Percentiles rank a stretch among this genome's conserved stretches.
Conservation (phyloP, 805 yeast genomes). For the Zygotorulaspora chibaensis region DNA sequence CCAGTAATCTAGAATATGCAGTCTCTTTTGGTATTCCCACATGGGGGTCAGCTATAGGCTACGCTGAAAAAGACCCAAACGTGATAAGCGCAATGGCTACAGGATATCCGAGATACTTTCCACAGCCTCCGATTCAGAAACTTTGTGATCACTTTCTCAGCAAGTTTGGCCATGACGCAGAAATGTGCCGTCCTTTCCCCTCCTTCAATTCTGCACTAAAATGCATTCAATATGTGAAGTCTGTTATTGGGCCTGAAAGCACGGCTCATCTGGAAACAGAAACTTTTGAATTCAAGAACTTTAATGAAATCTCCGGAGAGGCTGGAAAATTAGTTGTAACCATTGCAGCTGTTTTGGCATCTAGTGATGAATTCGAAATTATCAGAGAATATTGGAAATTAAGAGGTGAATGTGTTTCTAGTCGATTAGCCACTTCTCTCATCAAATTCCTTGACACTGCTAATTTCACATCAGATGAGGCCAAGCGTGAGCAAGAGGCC, state of each 20-base stretch:
- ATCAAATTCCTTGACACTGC: conserved; percentile 1
- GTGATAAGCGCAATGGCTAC: conserved; percentile 71
- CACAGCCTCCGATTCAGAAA: conserved; percentile 55
- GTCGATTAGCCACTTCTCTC: conserved; percentile 13
- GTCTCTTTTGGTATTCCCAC: conserved; percentile 89
- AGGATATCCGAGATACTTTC: conserved; percentile 84
- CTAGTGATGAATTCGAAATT: conserved; percentile 50
- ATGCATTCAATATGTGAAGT: conserved; percentile 66
- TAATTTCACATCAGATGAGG: neutral
- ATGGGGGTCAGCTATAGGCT: conserved; percentile 86
- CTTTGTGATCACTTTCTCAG: conserved; percentile 48
- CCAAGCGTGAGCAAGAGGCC: neutral
- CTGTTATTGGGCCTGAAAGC: conserved; percentile 9
- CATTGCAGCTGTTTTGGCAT: conserved; percentile 61
- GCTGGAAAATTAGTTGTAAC: conserved; percentile 52
- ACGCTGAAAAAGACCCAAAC: conserved; percentile 83
- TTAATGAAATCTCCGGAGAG: conserved; percentile 47
- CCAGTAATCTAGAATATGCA: conserved; percentile 50
- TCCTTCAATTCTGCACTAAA: conserved; percentile 64
- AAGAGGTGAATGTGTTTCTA: conserved; percentile 20
- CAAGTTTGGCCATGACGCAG: conserved; percentile 70
- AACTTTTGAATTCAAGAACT: conserved; percentile 8
- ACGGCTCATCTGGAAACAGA: conserved; percentile 14
- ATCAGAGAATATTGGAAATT: conserved; percentile 86
- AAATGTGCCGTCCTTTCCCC: conserved; percentile 65